phyloP scores from a whole-genome alignment of 163 green algal genomes.

The Chloromonas sp. region DNA sequence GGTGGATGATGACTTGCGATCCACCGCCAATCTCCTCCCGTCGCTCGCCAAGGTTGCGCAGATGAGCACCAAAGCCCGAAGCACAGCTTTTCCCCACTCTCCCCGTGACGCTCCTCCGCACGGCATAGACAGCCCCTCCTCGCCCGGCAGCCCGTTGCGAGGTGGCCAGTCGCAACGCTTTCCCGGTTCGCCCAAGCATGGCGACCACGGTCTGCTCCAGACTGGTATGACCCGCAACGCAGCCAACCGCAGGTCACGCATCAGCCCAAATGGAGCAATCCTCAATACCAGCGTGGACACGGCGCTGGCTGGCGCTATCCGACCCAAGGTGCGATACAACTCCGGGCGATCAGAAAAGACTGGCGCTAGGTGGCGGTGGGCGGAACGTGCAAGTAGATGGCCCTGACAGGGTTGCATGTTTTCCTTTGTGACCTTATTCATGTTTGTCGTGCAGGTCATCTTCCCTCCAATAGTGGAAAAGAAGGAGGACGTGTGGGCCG shows the following conservation, averaged over 20 bases:
- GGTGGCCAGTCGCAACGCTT: too few relatives aligned
- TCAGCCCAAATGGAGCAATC: slow-evolving; percentile 4
- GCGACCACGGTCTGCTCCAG: too few relatives aligned
- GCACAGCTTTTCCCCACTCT: not conserved
- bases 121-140: not conserved
- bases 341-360: too few relatives aligned
- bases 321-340: slow-evolving; percentile 28
- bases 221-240: not conserved
- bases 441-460: slow-evolving; percentile 13
- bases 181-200: not conserved
- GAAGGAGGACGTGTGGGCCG: slow-evolving; percentile 11
- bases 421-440: too few relatives aligned
- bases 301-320: slow-evolving; percentile 18
- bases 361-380: too few relatives aligned
- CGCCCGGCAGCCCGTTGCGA: not conserved
- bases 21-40: slow-evolving; percentile 20
- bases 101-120: not conserved
- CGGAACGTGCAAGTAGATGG: too few relatives aligned
- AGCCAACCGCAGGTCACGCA: not conserved
- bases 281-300: slow-evolving; percentile 34
- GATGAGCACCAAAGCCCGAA: not conserved
- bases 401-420: too few relatives aligned
- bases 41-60: not conserved
- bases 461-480: slow-evolving; percentile 45
- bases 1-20: slow-evolving; percentile 22